Percentiles rank a stretch among this genome's conserved stretches.
phyloP scores from a whole-genome alignment of 495 filamentous ascomycete species.

The Tuber melanosporum region DNA sequence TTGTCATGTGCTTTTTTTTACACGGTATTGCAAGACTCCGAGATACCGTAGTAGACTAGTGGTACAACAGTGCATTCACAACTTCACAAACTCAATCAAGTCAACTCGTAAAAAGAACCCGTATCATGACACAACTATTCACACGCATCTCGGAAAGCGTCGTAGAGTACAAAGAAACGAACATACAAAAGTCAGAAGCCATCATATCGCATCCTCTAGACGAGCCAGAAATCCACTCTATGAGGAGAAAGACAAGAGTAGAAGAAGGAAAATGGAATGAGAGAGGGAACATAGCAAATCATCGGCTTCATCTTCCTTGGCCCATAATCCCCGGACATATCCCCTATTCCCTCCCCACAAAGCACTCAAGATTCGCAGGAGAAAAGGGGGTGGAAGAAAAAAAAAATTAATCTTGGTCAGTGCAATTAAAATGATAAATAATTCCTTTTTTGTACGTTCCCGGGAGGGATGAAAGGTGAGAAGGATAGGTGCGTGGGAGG shows the following conservation, averaged over 20 bases:
- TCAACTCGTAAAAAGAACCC: neutral
- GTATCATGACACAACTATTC: neutral
- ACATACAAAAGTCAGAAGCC: neutral
- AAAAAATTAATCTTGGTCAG: neutral
- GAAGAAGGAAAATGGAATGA: neutral
- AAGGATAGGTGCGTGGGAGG: neutral
- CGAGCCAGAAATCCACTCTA: neutral
- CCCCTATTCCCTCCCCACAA: neutral
- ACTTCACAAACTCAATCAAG: neutral
- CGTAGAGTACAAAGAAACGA: neutral
- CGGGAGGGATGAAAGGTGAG: neutral
- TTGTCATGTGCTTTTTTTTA: neutral
- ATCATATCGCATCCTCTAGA: neutral
- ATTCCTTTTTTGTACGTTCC: neutral
- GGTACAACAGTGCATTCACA: neutral
- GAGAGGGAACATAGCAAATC: neutral
- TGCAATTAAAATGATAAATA: neutral
- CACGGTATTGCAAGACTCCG: too few species aligned
- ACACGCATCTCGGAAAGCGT: neutral
- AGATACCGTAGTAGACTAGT: too few species aligned
- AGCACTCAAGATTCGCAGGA: neutral
- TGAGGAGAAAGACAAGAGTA: neutral
- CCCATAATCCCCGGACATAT: neutral
- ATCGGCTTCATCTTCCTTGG: neutral
- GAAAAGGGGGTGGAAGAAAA: neutral